phyloP scores from a whole-genome alignment of 345 rosid species.

The Linum usitatissimum region DNA sequence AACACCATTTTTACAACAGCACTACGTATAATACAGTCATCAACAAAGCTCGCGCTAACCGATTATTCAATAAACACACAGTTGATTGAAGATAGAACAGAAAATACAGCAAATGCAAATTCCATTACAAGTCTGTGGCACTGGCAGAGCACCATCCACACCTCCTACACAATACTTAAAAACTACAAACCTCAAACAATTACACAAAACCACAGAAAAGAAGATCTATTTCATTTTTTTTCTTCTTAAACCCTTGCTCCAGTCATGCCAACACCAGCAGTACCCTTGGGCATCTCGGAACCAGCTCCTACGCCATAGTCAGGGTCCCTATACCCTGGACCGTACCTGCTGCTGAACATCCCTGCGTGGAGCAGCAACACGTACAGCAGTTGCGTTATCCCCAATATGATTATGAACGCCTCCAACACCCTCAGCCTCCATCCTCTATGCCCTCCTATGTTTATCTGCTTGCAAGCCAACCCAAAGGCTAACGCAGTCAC shows the following conservation, averaged over 20 bases:
- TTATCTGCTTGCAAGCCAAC: conserved; percentile 80
- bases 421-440: conserved; percentile 67
- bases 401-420: conserved; percentile 62
- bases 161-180: too few species aligned
- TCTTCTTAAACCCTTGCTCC: not conserved
- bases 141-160: too few species aligned
- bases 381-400: conserved; percentile 59
- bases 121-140: too few species aligned
- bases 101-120: too few species aligned
- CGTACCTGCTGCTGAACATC: conserved; percentile 50
- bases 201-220: too few species aligned
- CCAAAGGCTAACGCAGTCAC: conserved; percentile 72
- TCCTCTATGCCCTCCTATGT: conserved; percentile 75
- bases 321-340: conserved; percentile 66
- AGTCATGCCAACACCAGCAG: not conserved
- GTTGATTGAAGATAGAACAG: too few species aligned
- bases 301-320: conserved; percentile 32
- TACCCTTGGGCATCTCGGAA: not conserved
- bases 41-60: too few species aligned
- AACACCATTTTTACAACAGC: too few species aligned
- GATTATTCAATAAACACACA: too few species aligned
- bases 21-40: too few species aligned
- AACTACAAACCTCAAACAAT: too few species aligned
- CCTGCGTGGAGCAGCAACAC: conserved; percentile 70
- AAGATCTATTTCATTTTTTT: too few species aligned